These are phyloP conservation scores for Anacardium occidentale DNA, from an alignment of 345 rosid species.

Conservation along the genomic window DNA sequence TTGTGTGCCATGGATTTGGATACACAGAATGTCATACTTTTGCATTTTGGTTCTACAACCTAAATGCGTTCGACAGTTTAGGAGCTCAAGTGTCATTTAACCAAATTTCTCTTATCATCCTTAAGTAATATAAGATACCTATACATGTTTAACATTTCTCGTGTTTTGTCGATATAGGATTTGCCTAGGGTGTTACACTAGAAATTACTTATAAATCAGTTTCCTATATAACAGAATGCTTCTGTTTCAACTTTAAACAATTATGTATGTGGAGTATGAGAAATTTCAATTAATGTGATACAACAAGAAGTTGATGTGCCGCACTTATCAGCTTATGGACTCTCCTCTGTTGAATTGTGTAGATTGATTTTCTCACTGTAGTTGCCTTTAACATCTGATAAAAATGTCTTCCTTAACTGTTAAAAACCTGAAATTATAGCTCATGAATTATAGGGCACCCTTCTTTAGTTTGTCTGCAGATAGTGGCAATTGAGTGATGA, in stretches of 20 bases:
- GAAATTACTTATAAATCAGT: not conserved
- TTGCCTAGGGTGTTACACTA: too few species aligned
- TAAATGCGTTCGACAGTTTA: too few species aligned
- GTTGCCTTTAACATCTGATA: not conserved
- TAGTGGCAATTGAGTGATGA: not conserved
- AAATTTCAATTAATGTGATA: not conserved
- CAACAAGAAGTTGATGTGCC: not conserved
- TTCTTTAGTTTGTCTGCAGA: not conserved
- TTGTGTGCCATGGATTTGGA: too few species aligned
- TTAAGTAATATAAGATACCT: too few species aligned
- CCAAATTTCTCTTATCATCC: too few species aligned
- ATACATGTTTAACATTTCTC: too few species aligned
- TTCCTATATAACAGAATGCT: not conserved
- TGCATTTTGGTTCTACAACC: too few species aligned
- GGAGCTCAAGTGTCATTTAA: too few species aligned
- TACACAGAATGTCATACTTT: too few species aligned
- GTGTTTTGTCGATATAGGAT: too few species aligned
- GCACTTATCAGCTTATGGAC: not conserved
- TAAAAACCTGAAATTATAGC: not conserved
- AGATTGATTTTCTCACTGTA: not conserved
- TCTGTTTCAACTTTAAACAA: not conserved
- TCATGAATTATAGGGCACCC: not conserved
- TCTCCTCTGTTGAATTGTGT: not conserved
- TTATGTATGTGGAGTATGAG: not conserved
- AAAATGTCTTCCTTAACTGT: not conserved